Evolutionary conservation across 441 rosid species (phyloP), one percentile per base, ranked within the genome.

Genomic region (Brassica balearica): DNA sequence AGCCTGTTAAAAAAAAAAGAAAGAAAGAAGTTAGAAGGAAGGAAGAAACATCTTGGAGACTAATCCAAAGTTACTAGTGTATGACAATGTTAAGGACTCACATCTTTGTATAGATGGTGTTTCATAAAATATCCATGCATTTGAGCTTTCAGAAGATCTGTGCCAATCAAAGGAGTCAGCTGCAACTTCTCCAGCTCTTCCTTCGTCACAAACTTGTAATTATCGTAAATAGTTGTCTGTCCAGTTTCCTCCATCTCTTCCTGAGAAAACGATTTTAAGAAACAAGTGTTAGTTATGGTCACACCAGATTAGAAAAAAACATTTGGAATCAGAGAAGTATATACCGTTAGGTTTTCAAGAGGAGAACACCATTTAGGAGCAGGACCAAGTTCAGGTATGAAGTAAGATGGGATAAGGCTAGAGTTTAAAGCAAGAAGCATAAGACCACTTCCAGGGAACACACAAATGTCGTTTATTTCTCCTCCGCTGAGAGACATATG

Each of bases 221-320:
- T 85, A 65, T 95, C 97, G 73, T 93, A 95, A 77, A 91, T 91
- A 71, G 89, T 86, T 17, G 94, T 85, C 76, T 95, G 90, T n/a
- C 85, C 91, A 70, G 82, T 87, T 79, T 95, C 99, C 88, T 93
- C 98, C 73, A 91, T 87, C 85, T 95, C 97, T 87, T 95, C 99
- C 99, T 95, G 85, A 51, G 72, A 73, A 41, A 0, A 74, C 80
- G n/a, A 67, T 19, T 41, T 2, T 34, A 34, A 34, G 41, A 29
- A 5, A 29, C 34, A 29, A 29, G 34, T 29, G 34, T 29, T 29
- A 29, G 34, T 29, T 72, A 56, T 53, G 78, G 14, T 20, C 56
- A 56, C 17, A 15, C 17, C 17, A 15, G 17, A 15, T 15, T 15
- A 15, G n/a, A 14, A 9, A 25, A 36, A 43, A 25, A 12, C 1